A percentile compares a stretch with the other conserved stretches of the same genome.
phyloP scores from a whole-genome alignment of 257 asterid species.

The Solanum appendiculatum region DNA sequence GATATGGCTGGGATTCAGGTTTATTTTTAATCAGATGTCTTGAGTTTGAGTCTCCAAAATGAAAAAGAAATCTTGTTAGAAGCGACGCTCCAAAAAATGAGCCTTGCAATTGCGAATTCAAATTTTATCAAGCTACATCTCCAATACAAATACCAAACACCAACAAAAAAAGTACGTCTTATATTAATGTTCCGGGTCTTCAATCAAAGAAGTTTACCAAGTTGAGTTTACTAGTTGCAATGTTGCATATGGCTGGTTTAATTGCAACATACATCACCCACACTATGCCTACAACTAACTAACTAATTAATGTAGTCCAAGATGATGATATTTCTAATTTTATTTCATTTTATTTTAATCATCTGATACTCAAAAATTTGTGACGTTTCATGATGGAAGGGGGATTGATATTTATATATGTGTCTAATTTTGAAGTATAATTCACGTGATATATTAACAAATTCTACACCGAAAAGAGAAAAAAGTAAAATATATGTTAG shows the following conservation, averaged over 20 bases:
- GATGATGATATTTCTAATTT: too few relatives aligned
- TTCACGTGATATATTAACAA: too few relatives aligned
- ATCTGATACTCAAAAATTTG: not conserved
- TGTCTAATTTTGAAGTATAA: too few relatives aligned
- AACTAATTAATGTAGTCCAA: not conserved
- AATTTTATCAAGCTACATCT: rapidly evolving
- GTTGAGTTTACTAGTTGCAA: not conserved
- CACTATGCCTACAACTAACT: not conserved
- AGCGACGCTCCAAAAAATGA: rapidly evolving
- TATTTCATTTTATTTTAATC: not conserved
- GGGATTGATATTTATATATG: too few relatives aligned
- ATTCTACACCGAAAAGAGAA: too few relatives aligned
- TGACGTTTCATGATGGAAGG: not conserved
- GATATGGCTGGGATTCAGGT: rapidly evolving
- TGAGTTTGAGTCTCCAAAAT: rapidly evolving
- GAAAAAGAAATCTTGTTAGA: not conserved
- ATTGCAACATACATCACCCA: not conserved
- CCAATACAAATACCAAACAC: not conserved
- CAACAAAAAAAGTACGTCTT: not conserved
- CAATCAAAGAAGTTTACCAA: not conserved
- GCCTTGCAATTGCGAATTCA: rapidly evolving
- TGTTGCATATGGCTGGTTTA: not conserved
- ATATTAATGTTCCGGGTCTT: not conserved
- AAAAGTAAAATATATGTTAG: too few relatives aligned
- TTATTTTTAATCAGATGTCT: not conserved